Conservation (phyloP, 768 basidiomycete species). For the Russula sp. region DNA sequence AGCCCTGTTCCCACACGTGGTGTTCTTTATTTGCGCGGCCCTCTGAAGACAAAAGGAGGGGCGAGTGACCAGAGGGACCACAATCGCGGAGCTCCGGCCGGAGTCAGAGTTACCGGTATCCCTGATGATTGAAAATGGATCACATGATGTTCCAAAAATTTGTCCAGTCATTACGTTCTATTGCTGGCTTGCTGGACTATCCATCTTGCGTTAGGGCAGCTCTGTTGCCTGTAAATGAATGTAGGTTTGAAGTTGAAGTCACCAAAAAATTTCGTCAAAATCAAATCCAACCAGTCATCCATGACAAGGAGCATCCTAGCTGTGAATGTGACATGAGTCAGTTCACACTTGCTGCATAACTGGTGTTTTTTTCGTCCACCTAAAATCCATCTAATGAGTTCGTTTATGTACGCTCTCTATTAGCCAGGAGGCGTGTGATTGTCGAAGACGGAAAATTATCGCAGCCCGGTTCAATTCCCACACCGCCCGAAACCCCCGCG, state of each 20-base stretch:
- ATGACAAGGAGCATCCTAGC: too few relatives aligned
- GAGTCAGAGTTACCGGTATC: not conserved
- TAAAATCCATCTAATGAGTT: too few relatives aligned
- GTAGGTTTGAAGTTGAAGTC: too few relatives aligned
- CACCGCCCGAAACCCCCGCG: not conserved
- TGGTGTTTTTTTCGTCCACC: too few relatives aligned
- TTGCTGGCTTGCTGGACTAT: not conserved
- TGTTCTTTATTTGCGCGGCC: not conserved
- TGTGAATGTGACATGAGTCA: too few relatives aligned
- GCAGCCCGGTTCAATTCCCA: not conserved
- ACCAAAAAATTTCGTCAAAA: too few relatives aligned
- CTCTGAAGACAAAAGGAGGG: not conserved
- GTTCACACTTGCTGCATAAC: too few relatives aligned
- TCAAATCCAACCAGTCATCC: too few relatives aligned
- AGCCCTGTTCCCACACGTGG: not conserved
- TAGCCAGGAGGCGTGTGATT: too few relatives aligned
- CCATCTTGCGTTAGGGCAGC: not conserved
- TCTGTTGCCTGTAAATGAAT: not conserved
- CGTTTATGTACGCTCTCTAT: too few relatives aligned
- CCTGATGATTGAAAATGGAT: not conserved
- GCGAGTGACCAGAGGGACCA: not conserved
- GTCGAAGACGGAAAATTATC: too few relatives aligned
- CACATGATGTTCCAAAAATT: not conserved
- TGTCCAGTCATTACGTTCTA: not conserved
- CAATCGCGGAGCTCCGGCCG: constrained; percentile 1